Conservation (phyloP, 179 eudicot species). For the Sideroxylon spinosum region DNA sequence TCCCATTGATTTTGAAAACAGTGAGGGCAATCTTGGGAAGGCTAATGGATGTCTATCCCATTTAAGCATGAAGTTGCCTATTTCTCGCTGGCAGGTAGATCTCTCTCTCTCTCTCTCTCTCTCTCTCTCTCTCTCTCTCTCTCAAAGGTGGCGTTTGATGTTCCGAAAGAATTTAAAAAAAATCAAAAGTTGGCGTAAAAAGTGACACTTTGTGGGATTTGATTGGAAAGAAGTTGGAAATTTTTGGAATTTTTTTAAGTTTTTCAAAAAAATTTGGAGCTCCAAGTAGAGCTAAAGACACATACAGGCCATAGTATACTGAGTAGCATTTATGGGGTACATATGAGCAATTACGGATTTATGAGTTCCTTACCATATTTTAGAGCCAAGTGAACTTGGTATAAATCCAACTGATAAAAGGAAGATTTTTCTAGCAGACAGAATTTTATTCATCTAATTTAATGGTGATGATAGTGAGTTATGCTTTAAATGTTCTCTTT, state of each 20-base stretch:
- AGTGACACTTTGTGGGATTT: no score
- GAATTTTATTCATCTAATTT: neutral
- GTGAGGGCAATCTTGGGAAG: slow-evolving; percentile 94
- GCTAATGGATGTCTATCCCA: slow-evolving; percentile 76
- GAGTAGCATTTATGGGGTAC: neutral
- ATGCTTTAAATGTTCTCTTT: slow-evolving; percentile 6
- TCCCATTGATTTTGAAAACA: slow-evolving; percentile 94
- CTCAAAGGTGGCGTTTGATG: no score
- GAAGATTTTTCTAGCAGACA: neutral
- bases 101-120: neutral
- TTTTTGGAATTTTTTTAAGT: no score
- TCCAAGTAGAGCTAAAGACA: no score
- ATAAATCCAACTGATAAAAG: no score
- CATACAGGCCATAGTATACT: neutral
- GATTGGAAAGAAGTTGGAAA: no score
- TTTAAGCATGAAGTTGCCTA: slow-evolving; percentile 73
- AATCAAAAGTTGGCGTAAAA: no score
- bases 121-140: neutral
- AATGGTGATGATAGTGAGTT: neutral
- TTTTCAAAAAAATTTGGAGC: no score
- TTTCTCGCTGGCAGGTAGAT: slow-evolving; percentile 96
- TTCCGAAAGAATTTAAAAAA: no score
- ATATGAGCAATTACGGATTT: neutral
- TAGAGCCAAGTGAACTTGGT: slow-evolving; percentile 1
- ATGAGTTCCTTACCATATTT: slow-evolving; percentile 2